Percentiles rank a stretch among this genome's conserved stretches.
These are phyloP conservation scores for Vanilla planifolia DNA, from an alignment of 106 monocot species.

Conservation along the genomic window DNA sequence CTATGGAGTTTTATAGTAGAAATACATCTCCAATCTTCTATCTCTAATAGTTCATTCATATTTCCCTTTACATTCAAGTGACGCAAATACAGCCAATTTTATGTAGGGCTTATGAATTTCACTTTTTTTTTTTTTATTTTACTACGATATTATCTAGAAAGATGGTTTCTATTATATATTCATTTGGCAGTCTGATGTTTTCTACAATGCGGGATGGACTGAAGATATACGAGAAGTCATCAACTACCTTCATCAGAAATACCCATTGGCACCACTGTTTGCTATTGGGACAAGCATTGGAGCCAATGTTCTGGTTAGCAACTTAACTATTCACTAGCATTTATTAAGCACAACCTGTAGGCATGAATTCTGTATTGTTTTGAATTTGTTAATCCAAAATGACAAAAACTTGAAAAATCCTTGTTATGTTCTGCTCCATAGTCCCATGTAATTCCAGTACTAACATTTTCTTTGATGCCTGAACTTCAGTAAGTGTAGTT, in stretches of 20 bases:
- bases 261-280: conserved; percentile 63
- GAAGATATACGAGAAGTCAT: conserved; percentile 72
- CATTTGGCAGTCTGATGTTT: conserved; percentile 67
- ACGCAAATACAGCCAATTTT: conserved; percentile 1
- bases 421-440: too few species aligned
- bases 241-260: conserved; percentile 64
- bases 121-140: neutral
- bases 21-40: neutral
- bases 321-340: neutral
- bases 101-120: neutral
- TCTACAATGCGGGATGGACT: conserved; percentile 93
- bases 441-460: too few species aligned
- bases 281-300: conserved; percentile 92
- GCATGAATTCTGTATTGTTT: too few species aligned
- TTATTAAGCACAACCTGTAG: too few species aligned
- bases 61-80: neutral
- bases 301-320: conserved; percentile 75
- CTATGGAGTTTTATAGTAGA: neutral
- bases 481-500: too few species aligned
- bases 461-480: too few species aligned
- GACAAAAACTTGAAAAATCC: too few species aligned
- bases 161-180: neutral
- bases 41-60: neutral
- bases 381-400: too few species aligned
- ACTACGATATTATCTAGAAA: neutral